Base-by-base conservation (phyloP, 1,284 basidiomycete genomes). In the Pisolithus thermaeus region DNA sequence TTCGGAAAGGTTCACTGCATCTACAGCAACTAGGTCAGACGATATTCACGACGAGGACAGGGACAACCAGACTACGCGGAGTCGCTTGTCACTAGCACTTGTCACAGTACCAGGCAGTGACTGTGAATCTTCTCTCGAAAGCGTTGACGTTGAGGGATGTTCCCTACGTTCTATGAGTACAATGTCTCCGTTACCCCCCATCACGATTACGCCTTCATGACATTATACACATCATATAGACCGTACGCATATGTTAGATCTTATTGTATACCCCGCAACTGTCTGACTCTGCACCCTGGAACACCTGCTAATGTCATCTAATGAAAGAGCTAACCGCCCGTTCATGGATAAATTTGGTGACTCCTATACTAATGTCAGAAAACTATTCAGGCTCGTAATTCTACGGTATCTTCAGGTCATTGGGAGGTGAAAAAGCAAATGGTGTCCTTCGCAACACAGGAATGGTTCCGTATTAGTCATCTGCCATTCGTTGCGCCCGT, bases 401-500 rank as follows among this genome's bases (percentile, higher is more conserved):
- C 12, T 35, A 35, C 32, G 32, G 32, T 35, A 35, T 35, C 12
- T 14, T 35, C 12, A 12, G 12, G 32, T 35, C 32, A 14, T 1
- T 35, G 11, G 12, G 32, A 16, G 14, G 32, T 35, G 32, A 35
- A 35, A 35, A 14, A 4, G 32, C 2, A 30, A 35, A 7, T 27
- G 25, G 7, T 35, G 14, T 35, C 32, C 12, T 35, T 35, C 32
- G 32, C 32, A 12, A 35, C 32, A 14, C 32, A 35, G 12, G 14
- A 35, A 35, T 36, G 4, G 30, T 12, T 35, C 36, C 23, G 2
- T 49, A 71, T 55, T 71, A 70, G 42, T 76, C 72, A 44, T 81
- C 79, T 18, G 72, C 71, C 53, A 81, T 74, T 58, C 71, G 76
- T 64, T 89, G 85, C 2, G 86, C 86, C 20, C 87, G 79, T 63